Evolutionary conservation across 129 eudicot species (phyloP).

Genomic region (Escallonia rubra): DNA sequence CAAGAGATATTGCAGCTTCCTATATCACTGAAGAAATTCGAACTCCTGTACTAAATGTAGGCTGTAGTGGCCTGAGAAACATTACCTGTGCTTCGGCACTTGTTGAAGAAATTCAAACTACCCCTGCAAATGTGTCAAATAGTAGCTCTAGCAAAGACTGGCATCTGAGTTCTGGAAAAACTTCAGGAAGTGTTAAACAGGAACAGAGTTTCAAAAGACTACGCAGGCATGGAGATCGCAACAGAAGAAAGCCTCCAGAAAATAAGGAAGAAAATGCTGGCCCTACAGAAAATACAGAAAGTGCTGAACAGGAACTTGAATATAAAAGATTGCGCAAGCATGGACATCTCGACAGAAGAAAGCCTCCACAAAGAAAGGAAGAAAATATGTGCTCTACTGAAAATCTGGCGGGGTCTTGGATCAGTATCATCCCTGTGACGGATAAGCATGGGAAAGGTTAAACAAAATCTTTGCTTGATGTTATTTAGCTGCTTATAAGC

Average conservation of each 20-base stretch:
- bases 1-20: constrained; percentile 10
- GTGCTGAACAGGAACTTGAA: constrained; percentile 35
- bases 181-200: constrained; percentile 36
- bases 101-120: constrained; percentile 39
- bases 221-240: constrained; percentile 56
- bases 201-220: constrained; percentile 55
- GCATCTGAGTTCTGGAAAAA: constrained; percentile 51
- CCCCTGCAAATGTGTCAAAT: constrained; percentile 35
- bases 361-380: constrained; percentile 11
- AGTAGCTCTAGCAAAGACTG: constrained; percentile 62
- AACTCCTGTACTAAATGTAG: constrained; percentile 11
- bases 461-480: background rate
- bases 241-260: constrained; percentile 7
- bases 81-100: constrained; percentile 17
- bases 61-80: constrained; percentile 11
- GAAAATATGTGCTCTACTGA: constrained; percentile 11
- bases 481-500: no score
- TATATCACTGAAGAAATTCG: constrained; percentile 18
- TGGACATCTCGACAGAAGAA: constrained; percentile 36
- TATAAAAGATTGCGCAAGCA: constrained; percentile 66
- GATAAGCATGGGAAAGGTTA: constrained; percentile 45
- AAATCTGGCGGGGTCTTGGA: constrained; percentile 19
- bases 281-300: constrained; percentile 34
- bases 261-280: constrained; percentile 14
- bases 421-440: constrained; percentile 12